These are phyloP conservation scores for Furcasterigmium furcatum DNA, from an alignment of 2,329 filamentous ascomycete species.

Conservation along the genomic window DNA sequence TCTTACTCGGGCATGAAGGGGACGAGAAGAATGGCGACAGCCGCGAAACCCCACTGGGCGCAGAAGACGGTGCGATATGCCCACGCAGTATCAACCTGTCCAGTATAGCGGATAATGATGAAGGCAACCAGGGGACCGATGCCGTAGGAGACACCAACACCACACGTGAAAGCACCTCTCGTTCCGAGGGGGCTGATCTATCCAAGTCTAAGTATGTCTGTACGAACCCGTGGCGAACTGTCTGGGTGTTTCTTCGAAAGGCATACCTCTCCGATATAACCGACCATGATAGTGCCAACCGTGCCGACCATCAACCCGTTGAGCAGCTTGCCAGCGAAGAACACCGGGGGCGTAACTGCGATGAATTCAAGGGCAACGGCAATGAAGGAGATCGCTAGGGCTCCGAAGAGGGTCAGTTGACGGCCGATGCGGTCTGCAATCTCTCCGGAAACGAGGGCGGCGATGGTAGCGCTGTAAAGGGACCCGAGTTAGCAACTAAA, in stretches of 20 bases:
- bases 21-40: constrained; percentile 22
- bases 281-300: constrained; percentile 19
- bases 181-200: constrained; percentile 23
- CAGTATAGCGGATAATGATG: constrained; percentile 25
- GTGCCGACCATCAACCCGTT: constrained; percentile 33
- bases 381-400: constrained; percentile 29
- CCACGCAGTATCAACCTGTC: constrained; percentile 21
- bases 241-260: too few species aligned
- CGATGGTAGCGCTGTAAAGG: constrained; percentile 18
- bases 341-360: constrained; percentile 32
- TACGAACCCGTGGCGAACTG: too few species aligned
- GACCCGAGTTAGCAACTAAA: constrained; percentile 6
- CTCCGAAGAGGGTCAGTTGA: constrained; percentile 24
- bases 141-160: constrained; percentile 23
- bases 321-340: constrained; percentile 39
- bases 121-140: constrained; percentile 26
- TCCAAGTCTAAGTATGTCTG: constrained; percentile 12
- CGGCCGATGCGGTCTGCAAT: constrained; percentile 30
- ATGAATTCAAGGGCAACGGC: constrained; percentile 36
- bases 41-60: constrained; percentile 28
- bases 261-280: constrained; percentile 28
- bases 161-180: constrained; percentile 22
- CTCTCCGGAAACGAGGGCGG: constrained; percentile 23
- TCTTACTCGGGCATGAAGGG: constrained; percentile 38
- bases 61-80: constrained; percentile 29